A percentile compares a stretch with the other conserved stretches of the same genome.
Evolutionary conservation across 805 yeast genomes (phyloP).

Genomic region (Groenewaldozyma tartarivorans): DNA sequence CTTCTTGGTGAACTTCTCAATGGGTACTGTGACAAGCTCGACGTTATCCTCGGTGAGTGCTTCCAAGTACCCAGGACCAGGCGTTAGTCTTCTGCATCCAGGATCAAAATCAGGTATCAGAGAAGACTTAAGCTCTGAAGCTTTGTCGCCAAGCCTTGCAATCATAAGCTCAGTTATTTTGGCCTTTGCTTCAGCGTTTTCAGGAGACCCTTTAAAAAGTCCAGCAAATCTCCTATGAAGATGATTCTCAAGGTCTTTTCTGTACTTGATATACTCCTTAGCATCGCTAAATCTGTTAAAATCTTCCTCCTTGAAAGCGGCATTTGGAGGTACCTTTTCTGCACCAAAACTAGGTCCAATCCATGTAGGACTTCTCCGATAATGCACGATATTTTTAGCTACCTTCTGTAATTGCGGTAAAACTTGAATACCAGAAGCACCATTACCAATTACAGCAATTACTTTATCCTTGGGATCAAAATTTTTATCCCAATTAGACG

Average conservation of each 20-base stretch:
- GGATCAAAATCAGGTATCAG: slow-evolving; percentile 16
- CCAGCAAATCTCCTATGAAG: slow-evolving; percentile 2
- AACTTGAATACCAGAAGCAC: slow-evolving; percentile 29
- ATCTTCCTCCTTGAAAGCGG: slow-evolving; percentile 2
- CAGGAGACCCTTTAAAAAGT: slow-evolving; percentile 1
- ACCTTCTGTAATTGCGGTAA: slow-evolving; percentile 18
- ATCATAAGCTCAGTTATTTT: too few relatives aligned
- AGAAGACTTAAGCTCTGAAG: too few relatives aligned
- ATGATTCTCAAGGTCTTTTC: slow-evolving; percentile 1
- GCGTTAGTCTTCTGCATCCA: slow-evolving; percentile 18
- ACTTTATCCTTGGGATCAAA: slow-evolving; percentile 19
- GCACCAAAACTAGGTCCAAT: slow-evolving; percentile 5
- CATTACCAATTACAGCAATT: slow-evolving; percentile 27
- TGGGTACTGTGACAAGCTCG: slow-evolving; percentile 9
- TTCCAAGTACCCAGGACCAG: slow-evolving; percentile 19
- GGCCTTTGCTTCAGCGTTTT: too few relatives aligned
- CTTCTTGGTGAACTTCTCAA: slow-evolving; percentile 13
- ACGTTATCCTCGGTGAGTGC: slow-evolving; percentile 16
- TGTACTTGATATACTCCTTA: slow-evolving; percentile 9
- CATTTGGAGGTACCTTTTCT: background rate
- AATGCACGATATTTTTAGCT: slow-evolving; percentile 17
- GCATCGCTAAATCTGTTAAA: slow-evolving; percentile 14
- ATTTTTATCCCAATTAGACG: slow-evolving; percentile 25
- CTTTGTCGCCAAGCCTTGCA: too few relatives aligned
- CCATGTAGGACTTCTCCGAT: slow-evolving; percentile 18